Evolutionary conservation across 257 asterid species (phyloP), one percentile per base, ranked within the genome.

Genomic region (Jasminum sambac): DNA sequence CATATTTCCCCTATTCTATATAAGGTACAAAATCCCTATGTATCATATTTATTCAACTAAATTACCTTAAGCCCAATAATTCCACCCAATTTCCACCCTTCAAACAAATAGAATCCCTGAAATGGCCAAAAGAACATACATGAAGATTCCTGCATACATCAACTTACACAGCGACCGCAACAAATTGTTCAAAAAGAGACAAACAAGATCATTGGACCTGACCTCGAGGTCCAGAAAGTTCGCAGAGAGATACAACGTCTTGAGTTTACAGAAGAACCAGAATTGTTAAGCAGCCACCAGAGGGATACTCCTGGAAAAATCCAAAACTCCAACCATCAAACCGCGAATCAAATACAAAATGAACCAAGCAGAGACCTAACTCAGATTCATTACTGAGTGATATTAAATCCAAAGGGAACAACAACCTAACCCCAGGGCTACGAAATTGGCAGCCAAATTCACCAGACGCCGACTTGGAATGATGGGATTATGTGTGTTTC

Each of bases 251-350:
- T 17, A 42, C 46, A 37, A 40, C 14, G 34, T 62, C 63, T 30
- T 37, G 39, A 14, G 37, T 34, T 34, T 17, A 12, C 66, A 25
- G 66, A n/a, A 48, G 50, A 74, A 1, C 36, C 74, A 57, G 34
- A 41, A 69, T 24, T 44, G 55, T 74, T 46, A 65, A 60, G 64
- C 60, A 65, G 19, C 43, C 38, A 55, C 62, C 34, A 43, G 8
- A 46, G 12, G 23, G 10, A 30, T 39, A 16, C 37, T 44, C 66
- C 39, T 23, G 72, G 72, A 68, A 72, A 36, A 72, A 40, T 77
- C 48, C 68, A 77, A 77, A 17, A 42, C 34, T 21, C 41, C 72
- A 70, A 42, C 46, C 66, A 30, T 34, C 59, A 26, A 67, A 38
- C 58, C 21, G 50, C 19, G 21, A 62, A 10, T 26, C 25, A 61